Conservation (phyloP, 2,329 filamentous ascomycete species). For the Aschersonia sp. region DNA sequence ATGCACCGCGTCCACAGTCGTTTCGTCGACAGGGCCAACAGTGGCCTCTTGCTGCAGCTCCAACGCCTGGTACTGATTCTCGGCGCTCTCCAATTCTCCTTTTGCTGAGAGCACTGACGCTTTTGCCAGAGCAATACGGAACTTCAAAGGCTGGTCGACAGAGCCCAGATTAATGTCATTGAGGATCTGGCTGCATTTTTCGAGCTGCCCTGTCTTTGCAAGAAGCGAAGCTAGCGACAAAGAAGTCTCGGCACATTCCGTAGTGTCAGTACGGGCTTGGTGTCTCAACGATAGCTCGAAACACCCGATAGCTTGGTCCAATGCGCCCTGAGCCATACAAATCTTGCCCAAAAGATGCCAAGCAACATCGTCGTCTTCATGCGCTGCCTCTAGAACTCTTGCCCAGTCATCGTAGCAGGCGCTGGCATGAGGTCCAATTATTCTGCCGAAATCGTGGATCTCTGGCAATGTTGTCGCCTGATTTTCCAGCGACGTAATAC, state of each 20-base stretch:
- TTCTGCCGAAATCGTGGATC: constrained; percentile 11
- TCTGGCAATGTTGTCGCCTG: constrained; percentile 8
- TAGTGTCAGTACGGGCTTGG: constrained; percentile 3
- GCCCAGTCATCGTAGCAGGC: constrained; percentile 13
- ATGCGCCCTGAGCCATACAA: constrained; percentile 12
- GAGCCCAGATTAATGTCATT: constrained; percentile 8
- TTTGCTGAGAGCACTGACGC: constrained; percentile 9
- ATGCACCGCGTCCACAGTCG: constrained; percentile 12
- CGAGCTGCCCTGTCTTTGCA: constrained; percentile 6
- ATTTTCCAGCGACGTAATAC: constrained; percentile 8
- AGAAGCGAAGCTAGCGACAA: constrained; percentile 10
- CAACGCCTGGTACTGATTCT: constrained; percentile 9
- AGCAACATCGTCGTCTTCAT: constrained; percentile 19
- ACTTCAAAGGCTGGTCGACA: constrained; percentile 10
- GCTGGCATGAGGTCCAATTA: constrained; percentile 13
- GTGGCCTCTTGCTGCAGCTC: constrained; percentile 10
- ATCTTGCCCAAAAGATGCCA: constrained; percentile 19
- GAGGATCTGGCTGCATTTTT: constrained; percentile 9
- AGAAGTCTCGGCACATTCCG: constrained; percentile 9
- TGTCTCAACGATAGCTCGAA: constrained; percentile 9
- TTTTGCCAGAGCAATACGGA: constrained; percentile 10
- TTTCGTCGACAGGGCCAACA: constrained; percentile 9
- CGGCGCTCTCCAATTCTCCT: constrained; percentile 8
- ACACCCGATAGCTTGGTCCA: constrained; percentile 12
- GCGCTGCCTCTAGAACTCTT: constrained; percentile 4